Evolutionary conservation across 192 early-diverging fungal genomes (phyloP), one percentile per base, ranked within the genome.

Genomic region (Ramicandelaber brevisporus): DNA sequence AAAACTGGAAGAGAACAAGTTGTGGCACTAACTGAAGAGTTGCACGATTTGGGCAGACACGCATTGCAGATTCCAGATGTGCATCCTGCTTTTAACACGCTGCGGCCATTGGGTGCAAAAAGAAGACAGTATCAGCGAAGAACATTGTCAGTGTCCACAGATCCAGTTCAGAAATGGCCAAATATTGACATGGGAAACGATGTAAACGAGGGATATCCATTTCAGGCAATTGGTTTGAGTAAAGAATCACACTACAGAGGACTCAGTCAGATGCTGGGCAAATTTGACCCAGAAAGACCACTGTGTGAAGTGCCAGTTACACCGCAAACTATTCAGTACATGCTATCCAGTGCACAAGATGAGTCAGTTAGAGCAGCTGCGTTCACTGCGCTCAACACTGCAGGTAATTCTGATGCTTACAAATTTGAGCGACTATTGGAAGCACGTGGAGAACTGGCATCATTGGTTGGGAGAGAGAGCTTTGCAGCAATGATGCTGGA

Each of bases 401-500:
- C 75, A 3, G 55, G 53, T 4, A 28, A 57, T 14, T 31, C 59
- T 17, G 77, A 75, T 21, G 57, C 89, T 4, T 36, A 41, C 5
- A 41, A 63, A 1, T 50, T 98, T 27, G 81, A 92, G 28, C 49
- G 48, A 13, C 25, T 98, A 37, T 43, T 98, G 31, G 54, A 51
- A 30, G 65, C 63, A 30, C 58, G 92, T 13, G 66, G 55, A 2
- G 53, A 67, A 19, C 53, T 98, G 18, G 79, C 85, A 7, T 43
- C 51, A 3, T 41, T 82, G 10, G 56, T 92, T 2, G 83, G 84
- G 0, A 66, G 66, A 20, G 48, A 55, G 6, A 83, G 75, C 25
- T 98, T 77, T 67, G 73, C 70, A 11, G 62, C 89, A 32, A 61
- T 85, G 59, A 68, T 66, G 20, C 50, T 98, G 14, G 63, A 60